Evolutionary conservation across 1,139 yeast genomes (phyloP), one percentile per base, ranked within the genome.

Genomic region (Casaregolazyma lundiana): DNA sequence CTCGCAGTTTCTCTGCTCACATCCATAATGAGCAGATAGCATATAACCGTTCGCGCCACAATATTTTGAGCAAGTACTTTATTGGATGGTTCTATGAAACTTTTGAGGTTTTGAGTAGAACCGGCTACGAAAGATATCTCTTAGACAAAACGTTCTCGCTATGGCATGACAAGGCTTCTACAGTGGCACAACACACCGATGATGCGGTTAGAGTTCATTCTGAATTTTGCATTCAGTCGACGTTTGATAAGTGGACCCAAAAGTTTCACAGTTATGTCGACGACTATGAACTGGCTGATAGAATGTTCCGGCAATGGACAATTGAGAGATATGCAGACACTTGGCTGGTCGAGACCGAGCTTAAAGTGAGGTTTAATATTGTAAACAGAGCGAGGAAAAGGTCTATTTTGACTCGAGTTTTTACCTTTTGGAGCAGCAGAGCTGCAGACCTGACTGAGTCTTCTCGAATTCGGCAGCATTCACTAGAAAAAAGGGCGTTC

Each of bases 401-500:
- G 11, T 22, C 41, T 9, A 11, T 30, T 2, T 9, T n/a, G n/a
- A 22, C 38, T 8, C 15, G 9, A 2, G 15, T 22, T 6, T 47
- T 56, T 17, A 21, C 34, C 3, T 26, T 16, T 3, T 58, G 62
- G 62, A 47, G 36, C 21, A 29, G 47, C 20, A 43, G 42, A 34
- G 48, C 55, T 7, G 41, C 37, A 19, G 49, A 50, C 20, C 18
- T 35, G 6, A 32, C 46, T 6, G 61, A 55, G 38, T 52, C 59
- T 8, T 50, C 42, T 3, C 36, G 56, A 29, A 55, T 58, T 35
- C 45, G 57, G 29, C 38, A 35, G n/a, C 50, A 50, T 42, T 53
- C 54, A 56, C 50, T 52, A 26, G 39, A 35, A 15, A 42, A 44
- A 15, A 35, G 45, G 22, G 38, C 45, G 1, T 45, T 54, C 35